Evolutionary conservation across 768 basidiomycete species (phyloP).

Genomic region (Hydnum rufescens): DNA sequence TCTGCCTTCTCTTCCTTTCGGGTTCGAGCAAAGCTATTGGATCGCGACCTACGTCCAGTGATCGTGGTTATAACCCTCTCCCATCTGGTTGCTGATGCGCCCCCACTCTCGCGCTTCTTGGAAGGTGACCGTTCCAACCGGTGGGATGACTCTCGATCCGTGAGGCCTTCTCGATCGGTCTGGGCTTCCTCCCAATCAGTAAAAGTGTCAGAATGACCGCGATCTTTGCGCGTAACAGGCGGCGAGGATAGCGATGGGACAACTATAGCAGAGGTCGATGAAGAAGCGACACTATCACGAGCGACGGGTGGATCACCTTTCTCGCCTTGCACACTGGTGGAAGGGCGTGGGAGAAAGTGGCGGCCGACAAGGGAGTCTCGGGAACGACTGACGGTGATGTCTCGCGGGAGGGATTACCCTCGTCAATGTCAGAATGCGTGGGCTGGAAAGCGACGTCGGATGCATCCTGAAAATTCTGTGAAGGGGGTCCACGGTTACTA

Average conservation of each 20-base stretch:
- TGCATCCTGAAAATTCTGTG: background rate
- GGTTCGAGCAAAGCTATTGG: constrained; percentile 47
- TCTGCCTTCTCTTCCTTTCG: constrained; percentile 35
- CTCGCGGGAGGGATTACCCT: constrained; percentile 33
- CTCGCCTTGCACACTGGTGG: background rate
- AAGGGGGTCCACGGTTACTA: too few species aligned
- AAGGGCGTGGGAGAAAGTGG: constrained; percentile 25
- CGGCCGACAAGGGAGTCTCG: constrained; percentile 27
- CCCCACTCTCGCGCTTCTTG: constrained; percentile 37
- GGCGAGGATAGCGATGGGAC: background rate
- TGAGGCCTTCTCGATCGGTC: constrained; percentile 19
- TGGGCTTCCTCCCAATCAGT: constrained; percentile 16
- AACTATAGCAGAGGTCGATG: background rate
- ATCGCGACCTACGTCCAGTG: constrained; percentile 41
- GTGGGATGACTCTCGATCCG: background rate
- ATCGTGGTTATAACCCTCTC: constrained; percentile 53
- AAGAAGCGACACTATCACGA: background rate
- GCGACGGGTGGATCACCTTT: background rate
- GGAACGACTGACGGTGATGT: constrained; percentile 36
- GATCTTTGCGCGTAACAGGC: constrained; percentile 12
- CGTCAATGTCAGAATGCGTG: constrained; percentile 25
- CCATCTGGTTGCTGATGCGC: constrained; percentile 38
- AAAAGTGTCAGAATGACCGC: constrained; percentile 6
- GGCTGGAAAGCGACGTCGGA: background rate
- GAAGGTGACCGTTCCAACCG: constrained; percentile 12